Evolutionary conservation across 148 eudicot species (phyloP).

Genomic region (Hydrangea macrophylla): DNA sequence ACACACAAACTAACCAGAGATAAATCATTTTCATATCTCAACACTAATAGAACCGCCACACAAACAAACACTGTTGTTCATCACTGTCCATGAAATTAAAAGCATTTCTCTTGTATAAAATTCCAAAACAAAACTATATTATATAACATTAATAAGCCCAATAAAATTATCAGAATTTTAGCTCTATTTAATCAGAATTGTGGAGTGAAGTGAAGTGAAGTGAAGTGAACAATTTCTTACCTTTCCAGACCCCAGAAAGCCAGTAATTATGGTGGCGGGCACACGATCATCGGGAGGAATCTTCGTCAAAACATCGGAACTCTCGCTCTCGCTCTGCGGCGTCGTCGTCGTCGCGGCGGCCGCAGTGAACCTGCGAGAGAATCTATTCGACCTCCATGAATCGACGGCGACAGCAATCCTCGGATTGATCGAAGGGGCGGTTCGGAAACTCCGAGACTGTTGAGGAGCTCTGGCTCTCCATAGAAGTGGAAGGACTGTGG

Average conservation of each 20-base stretch:
- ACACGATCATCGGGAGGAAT: conserved; percentile 85
- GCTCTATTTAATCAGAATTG: neutral
- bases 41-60: neutral
- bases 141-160: neutral
- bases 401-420: conserved; percentile 16
- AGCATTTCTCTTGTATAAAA: neutral
- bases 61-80: neutral
- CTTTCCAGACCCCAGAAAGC: conserved; percentile 97
- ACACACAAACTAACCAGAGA: too few species aligned
- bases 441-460: neutral
- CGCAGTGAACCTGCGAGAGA: conserved; percentile 27
- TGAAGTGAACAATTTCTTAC: conserved; percentile 19
- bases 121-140: neutral
- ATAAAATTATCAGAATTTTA: neutral
- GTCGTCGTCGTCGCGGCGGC: conserved; percentile 35
- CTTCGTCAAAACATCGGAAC: conserved; percentile 41
- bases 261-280: conserved; percentile 96
- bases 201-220: neutral
- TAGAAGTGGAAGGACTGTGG: conserved; percentile 20
- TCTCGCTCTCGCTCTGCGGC: conserved; percentile 42
- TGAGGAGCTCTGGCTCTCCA: conserved; percentile 9
- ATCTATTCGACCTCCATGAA: conserved; percentile 13
- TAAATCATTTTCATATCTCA: neutral
- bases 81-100: neutral
- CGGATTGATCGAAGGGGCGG: conserved; percentile 7